Base-by-base conservation (phyloP, 2,329 filamentous ascomycete genomes). In the Bipolaris victoriae region DNA sequence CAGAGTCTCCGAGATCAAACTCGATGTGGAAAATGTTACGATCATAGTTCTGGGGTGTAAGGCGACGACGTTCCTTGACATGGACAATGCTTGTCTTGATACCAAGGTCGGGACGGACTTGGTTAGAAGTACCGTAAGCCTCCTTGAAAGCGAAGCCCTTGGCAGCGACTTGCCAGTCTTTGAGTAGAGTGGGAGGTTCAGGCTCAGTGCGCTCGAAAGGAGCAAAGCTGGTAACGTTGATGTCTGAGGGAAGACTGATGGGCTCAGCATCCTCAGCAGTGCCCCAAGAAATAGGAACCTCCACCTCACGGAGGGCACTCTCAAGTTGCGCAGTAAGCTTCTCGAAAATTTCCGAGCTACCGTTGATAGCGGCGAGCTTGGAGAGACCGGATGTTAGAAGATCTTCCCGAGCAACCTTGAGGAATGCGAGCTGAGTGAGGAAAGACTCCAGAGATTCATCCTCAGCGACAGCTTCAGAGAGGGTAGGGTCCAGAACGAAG, bases 11-110 rank as follows among this genome's bases (percentile, higher is more conserved):
- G 22, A 99, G 86, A 73, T 98, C 95, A 71, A 99, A 99, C 79
- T 99, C 95, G 62, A 99, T 98, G 81, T 99, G 95, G 89, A 99
- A 99, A 78, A 99, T 98, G 84, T 99, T 97, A 68, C 95, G 92
- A 78, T 98, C 93, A 75, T 99, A 99, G 31, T 88, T 90, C 22
- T 79, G 71, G 3, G 95, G 95, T 0, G 95, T 99, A 53, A 99
- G 85, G 63, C 95, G 88, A 61, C 95, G 91, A 81, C 96, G 97
- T 82, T 98, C 95, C 82, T 96, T 92, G 77, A 99, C 93, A 52
- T 88, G 89, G 52, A 97, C 90, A 40, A 92, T 91, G 70, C 86
- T 88, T 1, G 94, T 98, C 85, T 94, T 92, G 72, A 91, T 87
- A 9, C 89, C 81, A 52, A 96, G 82, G 71, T 99, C 95, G 10